Evolutionary conservation across 768 basidiomycete genomes (phyloP), one percentile per base, ranked within the genome.

Genomic region (Butyriboletus loyo): DNA sequence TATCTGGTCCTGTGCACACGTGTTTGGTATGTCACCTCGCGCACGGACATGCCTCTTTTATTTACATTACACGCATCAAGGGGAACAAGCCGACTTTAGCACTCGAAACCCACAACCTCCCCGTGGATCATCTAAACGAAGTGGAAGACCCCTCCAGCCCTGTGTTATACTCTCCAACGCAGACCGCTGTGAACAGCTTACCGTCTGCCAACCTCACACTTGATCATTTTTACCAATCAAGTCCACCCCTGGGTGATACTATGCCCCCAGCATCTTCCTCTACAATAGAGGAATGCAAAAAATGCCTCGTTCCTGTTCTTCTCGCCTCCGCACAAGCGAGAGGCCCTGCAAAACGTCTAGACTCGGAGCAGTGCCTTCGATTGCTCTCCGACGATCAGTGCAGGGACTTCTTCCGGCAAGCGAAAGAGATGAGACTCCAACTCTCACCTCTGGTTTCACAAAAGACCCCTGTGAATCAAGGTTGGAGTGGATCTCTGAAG

Each of bases 341-440:
- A 54, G 56, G 55, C 36, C 21, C 60, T 40, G 48, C 17, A n/a
- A 56, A 27, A 25, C 32, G 17, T 47, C 39, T 56, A 49, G 56
- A 59, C 19, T n/a, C 49, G 39, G 55, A 58, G 47, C 56, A 60
- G 49, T 70, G 60, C 32, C 50, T 45, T 38, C 43, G n/a, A 28
- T 49, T 70, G 48, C 64, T 68, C 38, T 63, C 67, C 24, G 68
- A 70, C 27, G 60, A 66, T 53, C 53, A 36, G 22, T 68, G 67
- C 55, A 46, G 11, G 32, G 11, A 17, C 15, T 55, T 68, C 10
- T 32, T 70, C 19, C 49, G 49, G 36, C 46, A 59, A 39, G 60
- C 67, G 30, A 61, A 59, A 25, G 54, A 68, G 25, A 70, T 63
- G 64, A 60, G 45, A 35, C 50, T 1, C 22, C 67, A 68, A 44